A percentile compares a stretch with the other conserved stretches of the same genome.
Conservation (phyloP, 345 rosid species). For the Eucalyptus regnans region DNA sequence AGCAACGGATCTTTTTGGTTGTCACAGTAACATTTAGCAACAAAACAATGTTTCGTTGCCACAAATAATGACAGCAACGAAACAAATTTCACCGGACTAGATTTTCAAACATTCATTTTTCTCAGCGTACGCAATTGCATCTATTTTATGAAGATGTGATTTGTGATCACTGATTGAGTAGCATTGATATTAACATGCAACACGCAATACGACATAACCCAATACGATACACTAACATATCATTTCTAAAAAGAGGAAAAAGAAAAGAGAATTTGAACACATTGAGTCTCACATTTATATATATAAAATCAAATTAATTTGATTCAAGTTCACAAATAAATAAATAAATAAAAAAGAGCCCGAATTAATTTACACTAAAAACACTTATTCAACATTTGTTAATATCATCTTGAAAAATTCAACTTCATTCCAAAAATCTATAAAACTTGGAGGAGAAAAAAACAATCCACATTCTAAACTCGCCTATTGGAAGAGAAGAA, state of each 20-base stretch:
- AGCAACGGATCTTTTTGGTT: neutral
- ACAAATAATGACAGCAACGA: neutral
- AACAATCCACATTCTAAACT: too few species aligned
- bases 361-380: too few species aligned
- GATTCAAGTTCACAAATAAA: too few species aligned
- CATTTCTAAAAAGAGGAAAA: too few species aligned
- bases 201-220: fast-evolving
- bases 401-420: too few species aligned
- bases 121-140: fast-evolving
- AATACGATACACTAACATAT: fast-evolving
- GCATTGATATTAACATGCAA: fast-evolving
- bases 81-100: neutral
- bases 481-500: fast-evolving
- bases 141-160: neutral
- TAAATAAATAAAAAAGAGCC: too few species aligned
- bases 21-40: neutral
- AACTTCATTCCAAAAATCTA: too few species aligned
- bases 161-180: fast-evolving
- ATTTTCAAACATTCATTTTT: neutral
- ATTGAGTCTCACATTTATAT: too few species aligned
- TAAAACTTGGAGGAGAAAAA: too few species aligned
- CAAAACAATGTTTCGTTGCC: neutral
- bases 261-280: too few species aligned
- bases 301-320: too few species aligned
- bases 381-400: too few species aligned